A percentile compares a stretch with the other conserved stretches of the same genome.
Evolutionary conservation across 257 asterid species (phyloP).

Genomic region (Solanum chaucha): DNA sequence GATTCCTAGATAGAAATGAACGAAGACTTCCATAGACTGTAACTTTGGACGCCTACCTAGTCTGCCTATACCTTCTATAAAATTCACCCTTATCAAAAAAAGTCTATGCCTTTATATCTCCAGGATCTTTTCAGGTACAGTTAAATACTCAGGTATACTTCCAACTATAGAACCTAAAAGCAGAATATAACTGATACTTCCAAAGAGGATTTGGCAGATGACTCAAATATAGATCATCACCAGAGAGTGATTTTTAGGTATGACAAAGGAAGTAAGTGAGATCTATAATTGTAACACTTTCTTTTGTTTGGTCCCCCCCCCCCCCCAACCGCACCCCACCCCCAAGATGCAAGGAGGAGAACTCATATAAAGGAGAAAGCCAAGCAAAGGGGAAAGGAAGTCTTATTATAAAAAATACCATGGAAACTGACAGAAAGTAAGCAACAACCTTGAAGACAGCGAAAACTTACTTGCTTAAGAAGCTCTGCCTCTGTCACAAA

Average conservation of each 20-base stretch:
- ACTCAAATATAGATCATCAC: background rate
- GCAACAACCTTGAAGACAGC: background rate
- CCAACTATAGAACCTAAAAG: background rate
- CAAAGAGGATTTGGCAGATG: background rate
- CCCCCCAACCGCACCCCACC: no score
- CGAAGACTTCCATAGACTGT: background rate
- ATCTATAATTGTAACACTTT: background rate
- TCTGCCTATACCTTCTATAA: background rate
- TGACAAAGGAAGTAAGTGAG: background rate
- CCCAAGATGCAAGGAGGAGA: background rate
- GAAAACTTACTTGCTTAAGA: conserved; percentile 61
- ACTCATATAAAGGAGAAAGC: background rate
- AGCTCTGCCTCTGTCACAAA: conserved; percentile 56
- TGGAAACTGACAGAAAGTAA: background rate
- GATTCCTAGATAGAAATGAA: background rate
- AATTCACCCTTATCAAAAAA: background rate
- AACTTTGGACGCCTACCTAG: background rate
- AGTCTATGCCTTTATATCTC: background rate
- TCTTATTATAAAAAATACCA: background rate
- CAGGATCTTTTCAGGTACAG: background rate
- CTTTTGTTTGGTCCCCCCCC: background rate
- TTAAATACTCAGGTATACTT: background rate
- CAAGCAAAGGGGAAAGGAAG: background rate
- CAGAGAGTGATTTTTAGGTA: background rate
- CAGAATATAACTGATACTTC: background rate